Conservation (phyloP, 2,329 filamentous ascomycete species). For the Ambrosiella beaveri region DNA sequence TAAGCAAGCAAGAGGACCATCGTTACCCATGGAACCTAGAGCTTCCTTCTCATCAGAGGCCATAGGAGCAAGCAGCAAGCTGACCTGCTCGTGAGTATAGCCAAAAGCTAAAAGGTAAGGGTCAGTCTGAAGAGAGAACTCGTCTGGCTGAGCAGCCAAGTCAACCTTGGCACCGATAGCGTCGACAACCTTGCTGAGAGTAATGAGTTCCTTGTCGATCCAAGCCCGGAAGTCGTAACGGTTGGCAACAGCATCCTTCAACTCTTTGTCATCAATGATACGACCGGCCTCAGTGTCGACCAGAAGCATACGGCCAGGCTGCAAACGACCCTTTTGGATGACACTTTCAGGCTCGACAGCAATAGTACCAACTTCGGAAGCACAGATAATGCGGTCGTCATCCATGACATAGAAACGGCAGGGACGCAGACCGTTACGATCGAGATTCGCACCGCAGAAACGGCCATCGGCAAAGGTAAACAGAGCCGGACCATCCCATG, state of each 20-base stretch:
- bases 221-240: constrained; percentile 77
- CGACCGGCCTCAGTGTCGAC: constrained; percentile 80
- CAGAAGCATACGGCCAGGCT: constrained; percentile 88
- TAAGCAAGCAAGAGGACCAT: constrained; percentile 80
- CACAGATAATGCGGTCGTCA: constrained; percentile 92
- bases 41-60: constrained; percentile 95
- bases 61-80: constrained; percentile 82
- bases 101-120: constrained; percentile 72
- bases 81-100: constrained; percentile 91
- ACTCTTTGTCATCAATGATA: constrained; percentile 83
- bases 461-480: constrained; percentile 95
- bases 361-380: constrained; percentile 90
- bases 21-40: constrained; percentile 93
- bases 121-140: constrained; percentile 62
- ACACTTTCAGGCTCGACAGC: constrained; percentile 77
- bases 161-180: constrained; percentile 42
- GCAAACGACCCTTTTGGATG: constrained; percentile 80
- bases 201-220: constrained; percentile 74
- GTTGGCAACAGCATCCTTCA: constrained; percentile 76
- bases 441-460: constrained; percentile 91
- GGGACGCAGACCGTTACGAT: constrained; percentile 85
- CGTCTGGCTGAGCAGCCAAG: constrained; percentile 49
- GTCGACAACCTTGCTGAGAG: constrained; percentile 57
- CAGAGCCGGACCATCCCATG: constrained; percentile 90
- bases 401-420: constrained; percentile 96